Evolutionary conservation across 192 early-diverging fungal genomes (phyloP).

Genomic region (Geranomyces michiganensis): DNA sequence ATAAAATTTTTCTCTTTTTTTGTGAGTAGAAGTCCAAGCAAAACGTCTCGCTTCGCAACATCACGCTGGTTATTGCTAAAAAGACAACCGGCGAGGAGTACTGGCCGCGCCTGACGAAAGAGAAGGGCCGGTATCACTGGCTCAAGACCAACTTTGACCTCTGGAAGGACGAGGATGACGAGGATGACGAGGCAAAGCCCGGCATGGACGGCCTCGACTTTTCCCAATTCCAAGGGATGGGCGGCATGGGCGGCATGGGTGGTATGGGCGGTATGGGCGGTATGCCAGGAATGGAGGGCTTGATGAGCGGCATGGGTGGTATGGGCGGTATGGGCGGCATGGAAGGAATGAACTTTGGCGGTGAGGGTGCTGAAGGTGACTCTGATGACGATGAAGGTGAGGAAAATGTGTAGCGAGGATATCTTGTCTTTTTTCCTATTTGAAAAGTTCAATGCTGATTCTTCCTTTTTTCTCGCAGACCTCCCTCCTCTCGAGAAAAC

Average conservation of each 20-base stretch:
- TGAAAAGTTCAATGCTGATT: too few relatives aligned
- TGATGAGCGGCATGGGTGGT: slow-evolving; percentile 66
- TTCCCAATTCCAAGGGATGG: slow-evolving; percentile 58
- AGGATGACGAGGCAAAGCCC: slow-evolving; percentile 66
- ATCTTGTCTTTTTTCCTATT: too few relatives aligned
- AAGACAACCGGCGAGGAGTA: slow-evolving; percentile 64
- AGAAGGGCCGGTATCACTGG: slow-evolving; percentile 65
- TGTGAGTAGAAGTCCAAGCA: slow-evolving; percentile 70
- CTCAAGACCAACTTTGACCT: slow-evolving; percentile 89
- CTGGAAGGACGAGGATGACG: slow-evolving; percentile 96
- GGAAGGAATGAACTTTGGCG: slow-evolving; percentile 58
- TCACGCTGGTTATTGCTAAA: slow-evolving; percentile 75
- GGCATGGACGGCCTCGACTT: slow-evolving; percentile 68
- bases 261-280: slow-evolving; percentile 46
- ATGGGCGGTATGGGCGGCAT: slow-evolving; percentile 48
- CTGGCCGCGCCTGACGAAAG: slow-evolving; percentile 87
- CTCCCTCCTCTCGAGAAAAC: too few relatives aligned
- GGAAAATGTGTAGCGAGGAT: too few relatives aligned
- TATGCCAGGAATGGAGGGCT: slow-evolving; percentile 47
- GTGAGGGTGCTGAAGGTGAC: slow-evolving; percentile 21
- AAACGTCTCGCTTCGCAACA: slow-evolving; percentile 64
- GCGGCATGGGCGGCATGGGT: slow-evolving; percentile 60
- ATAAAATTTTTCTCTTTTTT: too few relatives aligned
- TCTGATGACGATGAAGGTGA: slow-evolving; percentile 37
- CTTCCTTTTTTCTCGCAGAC: too few relatives aligned